phyloP scores from a whole-genome alignment of 2,329 filamentous ascomycete species.

The Sarocladium kiliense region DNA sequence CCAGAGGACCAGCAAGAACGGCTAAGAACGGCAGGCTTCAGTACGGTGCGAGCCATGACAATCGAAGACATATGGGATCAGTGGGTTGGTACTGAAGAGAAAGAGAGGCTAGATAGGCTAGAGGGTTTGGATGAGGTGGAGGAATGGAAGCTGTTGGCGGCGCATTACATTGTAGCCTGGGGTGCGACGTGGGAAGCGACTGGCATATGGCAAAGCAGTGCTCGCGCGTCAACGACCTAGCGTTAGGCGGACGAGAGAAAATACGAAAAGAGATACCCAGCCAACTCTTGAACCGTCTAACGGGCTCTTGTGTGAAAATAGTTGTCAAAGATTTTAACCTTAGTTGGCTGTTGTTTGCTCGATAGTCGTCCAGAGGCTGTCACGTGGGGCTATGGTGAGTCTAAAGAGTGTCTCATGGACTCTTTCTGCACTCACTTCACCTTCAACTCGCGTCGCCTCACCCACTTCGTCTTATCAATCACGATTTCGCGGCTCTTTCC shows the following conservation, averaged over 20 bases:
- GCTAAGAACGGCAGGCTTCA: constrained; percentile 62
- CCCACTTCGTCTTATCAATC: neutral
- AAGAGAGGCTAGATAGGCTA: constrained; percentile 69
- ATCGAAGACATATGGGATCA: constrained; percentile 62
- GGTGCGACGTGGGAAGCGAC: constrained; percentile 53
- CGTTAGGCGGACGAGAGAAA: too few species aligned
- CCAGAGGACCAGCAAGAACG: constrained; percentile 64
- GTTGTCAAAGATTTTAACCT: too few species aligned
- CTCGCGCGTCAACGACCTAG: neutral
- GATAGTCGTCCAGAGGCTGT: neutral
- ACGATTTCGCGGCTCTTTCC: neutral
- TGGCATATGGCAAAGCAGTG: neutral
- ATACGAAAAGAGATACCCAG: neutral
- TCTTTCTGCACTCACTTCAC: neutral
- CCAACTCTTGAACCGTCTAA: too few species aligned
- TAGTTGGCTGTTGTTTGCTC: neutral
- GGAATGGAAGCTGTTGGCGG: constrained; percentile 82
- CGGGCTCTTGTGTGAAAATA: too few species aligned
- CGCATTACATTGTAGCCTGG: constrained; percentile 89
- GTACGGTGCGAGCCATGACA: constrained; percentile 32
- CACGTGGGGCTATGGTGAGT: constrained; percentile 1
- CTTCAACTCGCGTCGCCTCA: neutral
- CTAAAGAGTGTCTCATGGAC: neutral
- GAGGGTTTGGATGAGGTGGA: constrained; percentile 95
- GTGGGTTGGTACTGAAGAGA: constrained; percentile 69